phyloP scores from a whole-genome alignment of 257 asterid genomes.

The Euphrasia confusa region DNA sequence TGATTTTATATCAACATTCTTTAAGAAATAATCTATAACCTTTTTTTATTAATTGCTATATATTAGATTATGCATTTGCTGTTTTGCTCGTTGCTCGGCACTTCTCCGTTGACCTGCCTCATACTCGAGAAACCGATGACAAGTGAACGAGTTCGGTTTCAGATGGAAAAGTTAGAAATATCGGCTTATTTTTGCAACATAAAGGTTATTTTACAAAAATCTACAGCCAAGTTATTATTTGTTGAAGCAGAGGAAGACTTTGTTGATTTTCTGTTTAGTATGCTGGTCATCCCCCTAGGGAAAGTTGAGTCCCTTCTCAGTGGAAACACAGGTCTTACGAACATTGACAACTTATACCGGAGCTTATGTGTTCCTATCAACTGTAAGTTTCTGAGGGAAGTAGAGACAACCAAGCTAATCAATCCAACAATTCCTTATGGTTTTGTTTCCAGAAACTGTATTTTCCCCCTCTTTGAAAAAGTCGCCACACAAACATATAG shows the following conservation, averaged over 20 bases:
- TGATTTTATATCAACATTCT: background rate
- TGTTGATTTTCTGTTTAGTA: background rate
- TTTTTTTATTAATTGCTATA: no score
- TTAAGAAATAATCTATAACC: no score
- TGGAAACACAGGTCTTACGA: background rate
- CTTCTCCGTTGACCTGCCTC: background rate
- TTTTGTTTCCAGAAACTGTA: background rate
- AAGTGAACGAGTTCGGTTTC: no score
- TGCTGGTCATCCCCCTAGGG: background rate
- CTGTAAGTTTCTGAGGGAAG: background rate
- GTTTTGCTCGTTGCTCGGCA: background rate
- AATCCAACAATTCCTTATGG: background rate
- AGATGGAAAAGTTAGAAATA: no score
- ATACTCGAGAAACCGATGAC: background rate
- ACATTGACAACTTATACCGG: background rate
- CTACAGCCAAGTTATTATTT: background rate
- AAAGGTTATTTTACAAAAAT: background rate
- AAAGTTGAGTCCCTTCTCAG: background rate
- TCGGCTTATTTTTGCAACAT: background rate
- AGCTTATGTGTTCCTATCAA: background rate
- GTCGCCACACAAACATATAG: background rate
- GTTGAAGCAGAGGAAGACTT: background rate
- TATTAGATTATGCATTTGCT: conserved; percentile 1
- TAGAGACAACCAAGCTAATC: background rate
- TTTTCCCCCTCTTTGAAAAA: background rate